Conservation (phyloP, 2,329 filamentous ascomycete species). For the Fonsecaea pugnacius region DNA sequence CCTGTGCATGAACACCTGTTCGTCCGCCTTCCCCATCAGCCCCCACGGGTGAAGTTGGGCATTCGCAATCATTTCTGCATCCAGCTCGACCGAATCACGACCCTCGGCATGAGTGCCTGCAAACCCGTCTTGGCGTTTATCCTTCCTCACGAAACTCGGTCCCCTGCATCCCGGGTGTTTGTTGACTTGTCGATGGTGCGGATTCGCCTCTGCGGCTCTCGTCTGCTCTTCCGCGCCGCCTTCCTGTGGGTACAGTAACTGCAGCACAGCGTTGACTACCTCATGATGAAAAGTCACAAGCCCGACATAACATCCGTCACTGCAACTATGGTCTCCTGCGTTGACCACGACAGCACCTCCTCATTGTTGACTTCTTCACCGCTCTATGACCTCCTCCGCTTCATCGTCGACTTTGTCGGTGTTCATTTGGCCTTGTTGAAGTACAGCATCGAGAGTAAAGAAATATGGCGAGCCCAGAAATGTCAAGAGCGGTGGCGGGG, state of each 20-base stretch:
- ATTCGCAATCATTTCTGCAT: not conserved
- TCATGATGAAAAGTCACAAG: constrained; percentile 1
- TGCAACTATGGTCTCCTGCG: not conserved
- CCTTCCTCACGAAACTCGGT: constrained; percentile 10
- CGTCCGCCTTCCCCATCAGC: constrained; percentile 21
- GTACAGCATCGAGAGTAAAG: not conserved
- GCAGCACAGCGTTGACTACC: constrained; percentile 6
- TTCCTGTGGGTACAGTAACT: not conserved
- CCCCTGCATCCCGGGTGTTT: constrained; percentile 9
- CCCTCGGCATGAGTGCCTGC: not conserved
- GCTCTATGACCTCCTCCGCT: not conserved
- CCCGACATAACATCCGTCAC: not conserved
- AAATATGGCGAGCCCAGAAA: not conserved
- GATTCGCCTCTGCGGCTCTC: not conserved
- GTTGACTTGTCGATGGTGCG: constrained; percentile 5
- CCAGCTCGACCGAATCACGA: constrained; percentile 3
- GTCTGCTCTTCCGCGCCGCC: not conserved
- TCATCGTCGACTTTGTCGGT: not conserved
- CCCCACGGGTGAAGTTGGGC: constrained; percentile 7
- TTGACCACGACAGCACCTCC: constrained; percentile 1
- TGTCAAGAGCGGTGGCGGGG: not conserved
- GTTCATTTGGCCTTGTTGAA: not conserved
- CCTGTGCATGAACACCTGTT: constrained; percentile 38
- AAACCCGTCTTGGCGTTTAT: constrained; percentile 8
- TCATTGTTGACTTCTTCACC: not conserved